These are phyloP conservation scores for Physaria fendleri DNA, from an alignment of 345 rosid genomes.

Conservation along the genomic window DNA sequence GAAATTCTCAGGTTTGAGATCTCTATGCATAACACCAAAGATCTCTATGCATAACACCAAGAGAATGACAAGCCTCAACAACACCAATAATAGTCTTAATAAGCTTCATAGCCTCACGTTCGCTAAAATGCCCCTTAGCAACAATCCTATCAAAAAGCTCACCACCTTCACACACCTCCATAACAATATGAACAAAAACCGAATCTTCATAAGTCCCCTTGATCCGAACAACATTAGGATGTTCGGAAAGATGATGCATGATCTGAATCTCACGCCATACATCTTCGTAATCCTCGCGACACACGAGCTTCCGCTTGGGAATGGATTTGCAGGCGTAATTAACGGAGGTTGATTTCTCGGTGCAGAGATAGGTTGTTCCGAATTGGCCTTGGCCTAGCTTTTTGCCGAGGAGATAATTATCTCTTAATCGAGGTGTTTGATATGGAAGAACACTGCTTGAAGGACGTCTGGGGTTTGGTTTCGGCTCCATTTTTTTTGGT, in stretches of 20 bases:
- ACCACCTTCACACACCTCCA: slow-evolving; percentile 97
- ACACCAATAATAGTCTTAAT: slow-evolving; percentile 84
- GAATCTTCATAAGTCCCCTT: slow-evolving; percentile 87
- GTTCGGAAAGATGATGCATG: slow-evolving; percentile 96
- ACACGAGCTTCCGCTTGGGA: slow-evolving; percentile 80
- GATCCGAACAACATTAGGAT: slow-evolving; percentile 73
- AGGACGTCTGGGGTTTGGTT: slow-evolving; percentile 31
- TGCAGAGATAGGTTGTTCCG: slow-evolving; percentile 84
- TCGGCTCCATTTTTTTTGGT: slow-evolving; percentile 15
- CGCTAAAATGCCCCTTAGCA: slow-evolving; percentile 91
- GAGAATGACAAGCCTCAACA: slow-evolving; percentile 89
- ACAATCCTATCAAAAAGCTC: slow-evolving; percentile 97
- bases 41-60: slow-evolving; percentile 98
- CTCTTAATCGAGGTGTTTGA: slow-evolving; percentile 78
- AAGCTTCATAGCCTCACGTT: slow-evolving; percentile 83
- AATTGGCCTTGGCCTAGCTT: slow-evolving; percentile 98
- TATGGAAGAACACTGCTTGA: slow-evolving; percentile 62
- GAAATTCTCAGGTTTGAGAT: slow-evolving; percentile 98
- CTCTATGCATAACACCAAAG: slow-evolving; percentile 98
- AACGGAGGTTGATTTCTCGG: slow-evolving; percentile 48
- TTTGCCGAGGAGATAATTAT: slow-evolving; percentile 71
- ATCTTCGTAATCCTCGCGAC: slow-evolving; percentile 92
- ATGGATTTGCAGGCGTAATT: slow-evolving; percentile 89
- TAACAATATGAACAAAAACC: slow-evolving; percentile 87
- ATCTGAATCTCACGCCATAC: slow-evolving; percentile 99